phyloP scores from a whole-genome alignment of 805 yeast genomes.

The Zygoascus bituminiphila region DNA sequence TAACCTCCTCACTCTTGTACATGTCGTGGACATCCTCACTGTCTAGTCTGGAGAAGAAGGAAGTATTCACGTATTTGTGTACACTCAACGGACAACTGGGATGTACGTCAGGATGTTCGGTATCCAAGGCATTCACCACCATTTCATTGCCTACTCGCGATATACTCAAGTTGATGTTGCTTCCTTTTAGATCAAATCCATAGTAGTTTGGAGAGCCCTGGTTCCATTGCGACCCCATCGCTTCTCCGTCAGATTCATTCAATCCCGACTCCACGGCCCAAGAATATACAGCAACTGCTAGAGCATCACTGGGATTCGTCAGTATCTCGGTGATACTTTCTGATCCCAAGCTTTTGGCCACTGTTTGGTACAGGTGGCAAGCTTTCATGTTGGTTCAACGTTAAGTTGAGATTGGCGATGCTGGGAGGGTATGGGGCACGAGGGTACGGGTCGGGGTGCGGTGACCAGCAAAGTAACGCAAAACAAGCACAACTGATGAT shows the following conservation, averaged over 20 bases:
- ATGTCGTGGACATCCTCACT: conserved; percentile 13
- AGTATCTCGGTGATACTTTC: conserved; percentile 9
- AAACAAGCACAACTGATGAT: too few relatives aligned
- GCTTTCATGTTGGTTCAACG: conserved; percentile 12
- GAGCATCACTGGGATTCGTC: conserved; percentile 15
- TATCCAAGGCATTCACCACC: background rate
- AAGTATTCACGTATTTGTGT: conserved; percentile 6
- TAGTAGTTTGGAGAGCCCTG: conserved; percentile 15
- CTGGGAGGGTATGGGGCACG: background rate
- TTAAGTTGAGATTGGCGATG: background rate
- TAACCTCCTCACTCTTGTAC: conserved; percentile 10
- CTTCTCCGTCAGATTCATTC: background rate
- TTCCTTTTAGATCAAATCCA: conserved; percentile 2
- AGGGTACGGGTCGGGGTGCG: background rate
- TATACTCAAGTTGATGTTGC: background rate
- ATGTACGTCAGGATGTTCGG: conserved; percentile 6
- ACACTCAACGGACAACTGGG: conserved; percentile 9
- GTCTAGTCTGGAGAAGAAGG: conserved; percentile 18
- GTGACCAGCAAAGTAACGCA: too few relatives aligned
- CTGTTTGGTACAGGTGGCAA: conserved; percentile 15
- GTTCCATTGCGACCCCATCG: conserved; percentile 12
- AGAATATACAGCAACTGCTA: conserved; percentile 16
- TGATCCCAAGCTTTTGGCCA: conserved; percentile 10
- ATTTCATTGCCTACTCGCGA: background rate
- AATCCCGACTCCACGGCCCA: conserved; percentile 12